Evolutionary conservation across 163 green algal genomes (phyloP).

Genomic region (Scenedesmus sp.): DNA sequence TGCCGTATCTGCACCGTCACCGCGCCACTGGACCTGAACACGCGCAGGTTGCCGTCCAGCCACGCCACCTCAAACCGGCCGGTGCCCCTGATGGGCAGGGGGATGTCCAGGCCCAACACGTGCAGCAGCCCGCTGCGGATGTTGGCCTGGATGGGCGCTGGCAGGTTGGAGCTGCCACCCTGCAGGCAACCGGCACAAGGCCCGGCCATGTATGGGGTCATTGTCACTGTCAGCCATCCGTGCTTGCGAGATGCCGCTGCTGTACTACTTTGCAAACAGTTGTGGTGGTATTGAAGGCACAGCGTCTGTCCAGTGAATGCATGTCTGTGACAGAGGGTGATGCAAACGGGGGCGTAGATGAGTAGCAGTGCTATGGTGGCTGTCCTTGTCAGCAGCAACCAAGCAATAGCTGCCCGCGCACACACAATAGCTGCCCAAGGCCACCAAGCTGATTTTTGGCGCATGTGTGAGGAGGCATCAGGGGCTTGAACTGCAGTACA

Average conservation of each 20-base stretch:
- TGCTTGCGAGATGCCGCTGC: too few relatives aligned
- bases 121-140: constrained; percentile 52
- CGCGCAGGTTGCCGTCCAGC: constrained; percentile 48
- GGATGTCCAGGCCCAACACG: constrained; percentile 46
- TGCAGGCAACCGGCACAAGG: too few relatives aligned
- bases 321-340: too few relatives aligned
- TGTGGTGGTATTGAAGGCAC: too few relatives aligned
- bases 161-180: background rate
- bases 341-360: too few relatives aligned
- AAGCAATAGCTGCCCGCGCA: too few relatives aligned
- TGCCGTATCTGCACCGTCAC: constrained; percentile 59
- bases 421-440: background rate
- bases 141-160: constrained; percentile 50
- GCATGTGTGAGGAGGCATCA: background rate
- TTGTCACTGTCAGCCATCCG: too few relatives aligned
- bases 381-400: too few relatives aligned
- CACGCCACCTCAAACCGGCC: constrained; percentile 60
- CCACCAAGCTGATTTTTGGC: background rate
- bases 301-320: too few relatives aligned
- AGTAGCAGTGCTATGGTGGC: too few relatives aligned
- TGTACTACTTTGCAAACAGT: too few relatives aligned
- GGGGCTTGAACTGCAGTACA: background rate
- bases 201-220: too few relatives aligned
- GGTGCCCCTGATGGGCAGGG: constrained; percentile 53
- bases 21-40: constrained; percentile 57